phyloP scores from a whole-genome alignment of 345 rosid genomes.

The Rhodamnia argentea region DNA sequence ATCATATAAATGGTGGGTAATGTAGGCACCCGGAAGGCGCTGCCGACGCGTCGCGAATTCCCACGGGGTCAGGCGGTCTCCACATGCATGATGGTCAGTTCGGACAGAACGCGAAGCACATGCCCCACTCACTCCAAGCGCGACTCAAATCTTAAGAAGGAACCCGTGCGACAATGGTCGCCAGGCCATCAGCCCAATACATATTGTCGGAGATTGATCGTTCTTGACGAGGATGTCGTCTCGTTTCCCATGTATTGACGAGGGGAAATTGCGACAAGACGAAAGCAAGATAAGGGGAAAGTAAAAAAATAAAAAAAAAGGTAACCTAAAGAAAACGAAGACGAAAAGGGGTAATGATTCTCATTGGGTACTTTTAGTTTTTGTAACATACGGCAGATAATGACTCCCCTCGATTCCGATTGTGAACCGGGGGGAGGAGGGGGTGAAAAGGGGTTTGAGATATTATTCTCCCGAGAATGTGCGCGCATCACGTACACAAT shows the following conservation, averaged over 20 bases:
- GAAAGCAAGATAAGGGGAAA: slow-evolving; percentile 9
- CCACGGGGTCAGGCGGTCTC: background rate
- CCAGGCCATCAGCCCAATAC: background rate
- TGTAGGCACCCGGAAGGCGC: background rate
- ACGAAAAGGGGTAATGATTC: background rate
- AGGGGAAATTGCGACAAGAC: background rate
- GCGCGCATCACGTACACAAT: slow-evolving; percentile 7
- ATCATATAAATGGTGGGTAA: background rate
- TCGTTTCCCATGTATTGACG: background rate
- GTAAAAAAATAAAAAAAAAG: background rate
- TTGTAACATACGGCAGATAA: slow-evolving; percentile 3
- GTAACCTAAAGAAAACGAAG: background rate
- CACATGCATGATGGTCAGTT: background rate
- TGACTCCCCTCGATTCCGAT: background rate
- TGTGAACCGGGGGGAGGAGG: background rate
- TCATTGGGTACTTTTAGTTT: slow-evolving; percentile 5
- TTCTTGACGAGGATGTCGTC: background rate
- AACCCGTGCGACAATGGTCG: background rate
- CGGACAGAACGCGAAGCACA: background rate
- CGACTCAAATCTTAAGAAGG: background rate
- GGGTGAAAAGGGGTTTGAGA: background rate
- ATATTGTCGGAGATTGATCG: background rate
- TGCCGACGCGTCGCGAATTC: background rate
- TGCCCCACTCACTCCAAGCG: background rate
- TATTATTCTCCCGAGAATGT: background rate